A percentile compares a stretch with the other conserved stretches of the same genome.
These are phyloP conservation scores for Verbascum thapsus DNA, from an alignment of 257 asterid genomes.

Conservation along the genomic window DNA sequence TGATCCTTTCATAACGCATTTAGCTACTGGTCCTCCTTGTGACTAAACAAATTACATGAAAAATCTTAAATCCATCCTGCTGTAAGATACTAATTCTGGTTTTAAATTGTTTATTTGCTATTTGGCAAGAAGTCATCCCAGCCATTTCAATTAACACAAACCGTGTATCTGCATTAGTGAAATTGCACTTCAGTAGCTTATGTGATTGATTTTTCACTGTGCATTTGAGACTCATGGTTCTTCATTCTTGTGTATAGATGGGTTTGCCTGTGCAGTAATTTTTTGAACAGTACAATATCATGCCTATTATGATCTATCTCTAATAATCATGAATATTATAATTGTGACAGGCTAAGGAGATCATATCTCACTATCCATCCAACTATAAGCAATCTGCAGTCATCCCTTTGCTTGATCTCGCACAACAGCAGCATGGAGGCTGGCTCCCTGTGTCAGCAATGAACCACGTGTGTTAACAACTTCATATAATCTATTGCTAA, in stretches of 20 bases:
- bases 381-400: constrained; percentile 96
- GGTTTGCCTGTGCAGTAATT: constrained; percentile 10
- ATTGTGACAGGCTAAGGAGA: constrained; percentile 87
- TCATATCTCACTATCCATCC: constrained; percentile 86
- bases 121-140: background rate
- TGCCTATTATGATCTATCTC: too few species aligned
- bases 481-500: constrained; percentile 10
- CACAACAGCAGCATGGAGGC: constrained; percentile 97
- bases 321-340: too few species aligned
- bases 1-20: background rate
- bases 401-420: constrained; percentile 95
- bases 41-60: background rate
- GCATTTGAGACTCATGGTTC: background rate
- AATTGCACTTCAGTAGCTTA: constrained; percentile 14
- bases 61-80: background rate
- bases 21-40: too few species aligned
- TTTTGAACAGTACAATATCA: too few species aligned
- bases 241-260: background rate
- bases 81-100: constrained; percentile 2
- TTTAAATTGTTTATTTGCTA: background rate
- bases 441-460: constrained; percentile 99
- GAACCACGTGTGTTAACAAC: constrained; percentile 76
- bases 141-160: constrained; percentile 4
- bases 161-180: constrained; percentile 3
- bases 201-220: constrained; percentile 20